phyloP scores from a whole-genome alignment of 768 basidiomycete species.

The Boletus sp. region DNA sequence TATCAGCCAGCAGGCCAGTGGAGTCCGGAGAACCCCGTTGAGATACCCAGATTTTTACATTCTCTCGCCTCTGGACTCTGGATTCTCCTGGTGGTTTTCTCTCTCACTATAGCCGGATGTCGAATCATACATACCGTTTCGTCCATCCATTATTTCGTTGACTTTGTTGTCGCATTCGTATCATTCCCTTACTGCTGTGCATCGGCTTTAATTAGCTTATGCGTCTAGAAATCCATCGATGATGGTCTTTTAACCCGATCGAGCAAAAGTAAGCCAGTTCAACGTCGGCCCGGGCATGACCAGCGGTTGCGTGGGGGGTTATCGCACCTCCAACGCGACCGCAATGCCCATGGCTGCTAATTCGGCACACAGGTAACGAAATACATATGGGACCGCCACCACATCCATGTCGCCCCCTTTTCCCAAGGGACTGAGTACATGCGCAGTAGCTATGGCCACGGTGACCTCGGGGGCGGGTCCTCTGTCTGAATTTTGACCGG shows the following conservation, averaged over 20 bases:
- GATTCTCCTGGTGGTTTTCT: slow-evolving; percentile 4
- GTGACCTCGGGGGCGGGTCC: slow-evolving; percentile 49
- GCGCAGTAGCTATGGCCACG: slow-evolving; percentile 65
- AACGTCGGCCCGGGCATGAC: neutral
- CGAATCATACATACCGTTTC: slow-evolving; percentile 13
- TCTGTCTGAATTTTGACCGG: slow-evolving; percentile 47
- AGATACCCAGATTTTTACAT: slow-evolving; percentile 12
- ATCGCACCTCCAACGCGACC: slow-evolving; percentile 77
- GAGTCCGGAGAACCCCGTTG: slow-evolving; percentile 9
- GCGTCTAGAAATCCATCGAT: slow-evolving; percentile 3
- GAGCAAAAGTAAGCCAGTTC: neutral
- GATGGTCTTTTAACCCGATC: neutral
- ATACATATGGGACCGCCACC: slow-evolving; percentile 93
- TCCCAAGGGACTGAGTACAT: slow-evolving; percentile 55
- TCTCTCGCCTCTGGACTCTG: slow-evolving; percentile 1
- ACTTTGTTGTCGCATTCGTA: slow-evolving; percentile 11
- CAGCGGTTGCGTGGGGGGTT: neutral
- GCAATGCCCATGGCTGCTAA: slow-evolving; percentile 98
- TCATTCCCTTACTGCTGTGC: slow-evolving; percentile 12
- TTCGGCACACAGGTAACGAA: slow-evolving; percentile 92
- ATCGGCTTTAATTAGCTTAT: slow-evolving; percentile 18
- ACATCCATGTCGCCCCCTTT: slow-evolving; percentile 90
- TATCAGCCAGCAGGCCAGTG: neutral
- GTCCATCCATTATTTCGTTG: slow-evolving; percentile 13
- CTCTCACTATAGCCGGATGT: slow-evolving; percentile 10